These are phyloP conservation scores for Pilaira anomala DNA, from an alignment of 192 early-diverging fungal species.

Conservation along the genomic window DNA sequence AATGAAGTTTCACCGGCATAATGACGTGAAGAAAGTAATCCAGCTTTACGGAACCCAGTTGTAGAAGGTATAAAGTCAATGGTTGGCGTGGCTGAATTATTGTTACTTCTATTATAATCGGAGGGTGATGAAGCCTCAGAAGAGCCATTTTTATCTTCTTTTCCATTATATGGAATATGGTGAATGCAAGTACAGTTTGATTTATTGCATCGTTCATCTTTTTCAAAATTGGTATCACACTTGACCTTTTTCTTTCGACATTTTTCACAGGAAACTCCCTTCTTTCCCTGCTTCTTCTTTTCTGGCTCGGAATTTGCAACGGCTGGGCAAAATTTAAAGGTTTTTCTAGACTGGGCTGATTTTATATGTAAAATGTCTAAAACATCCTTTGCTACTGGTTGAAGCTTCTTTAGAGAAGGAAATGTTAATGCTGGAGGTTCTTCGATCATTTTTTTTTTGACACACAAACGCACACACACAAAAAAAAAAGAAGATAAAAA, in stretches of 20 bases:
- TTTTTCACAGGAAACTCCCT: background rate
- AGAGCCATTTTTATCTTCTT: background rate
- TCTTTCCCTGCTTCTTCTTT: background rate
- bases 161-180: background rate
- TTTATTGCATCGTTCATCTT: background rate
- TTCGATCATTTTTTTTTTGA: constrained; percentile 7
- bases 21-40: constrained; percentile 10
- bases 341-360: too few species aligned
- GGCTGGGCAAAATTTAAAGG: background rate
- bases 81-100: too few species aligned
- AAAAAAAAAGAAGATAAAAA: background rate
- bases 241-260: constrained; percentile 7
- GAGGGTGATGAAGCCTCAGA: background rate
- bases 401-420: constrained; percentile 13
- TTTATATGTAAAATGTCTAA: background rate
- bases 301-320: background rate
- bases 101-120: background rate
- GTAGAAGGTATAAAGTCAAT: background rate
- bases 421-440: constrained; percentile 20
- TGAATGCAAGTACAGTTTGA: background rate
- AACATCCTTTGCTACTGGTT: constrained; percentile 4
- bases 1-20: constrained; percentile 21
- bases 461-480: background rate
- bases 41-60: constrained; percentile 9
- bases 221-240: background rate